Percentiles rank a stretch among this genome's conserved stretches.
Evolutionary conservation across 345 rosid species (phyloP).

Genomic region (Populus tremula): DNA sequence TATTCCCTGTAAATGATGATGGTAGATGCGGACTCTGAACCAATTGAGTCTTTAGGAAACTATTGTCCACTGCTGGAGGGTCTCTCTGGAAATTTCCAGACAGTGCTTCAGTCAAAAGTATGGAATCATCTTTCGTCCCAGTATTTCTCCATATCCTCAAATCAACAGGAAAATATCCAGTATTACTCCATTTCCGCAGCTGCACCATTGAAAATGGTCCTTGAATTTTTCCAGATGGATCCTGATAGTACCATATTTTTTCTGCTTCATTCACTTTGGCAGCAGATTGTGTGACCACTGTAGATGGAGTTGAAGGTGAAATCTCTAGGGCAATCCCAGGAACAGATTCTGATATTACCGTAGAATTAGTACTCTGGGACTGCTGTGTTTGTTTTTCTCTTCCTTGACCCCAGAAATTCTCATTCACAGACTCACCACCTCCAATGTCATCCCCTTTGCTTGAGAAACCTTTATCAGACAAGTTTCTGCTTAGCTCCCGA

Average conservation of each 20-base stretch:
- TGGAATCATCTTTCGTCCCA: constrained; percentile 64
- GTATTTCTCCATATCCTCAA: constrained; percentile 74
- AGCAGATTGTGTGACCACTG: constrained; percentile 36
- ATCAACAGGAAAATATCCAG: constrained; percentile 86
- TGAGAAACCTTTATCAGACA: constrained; percentile 54
- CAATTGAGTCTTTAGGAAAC: constrained; percentile 36
- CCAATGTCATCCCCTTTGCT: constrained; percentile 60
- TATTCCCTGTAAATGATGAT: constrained; percentile 24
- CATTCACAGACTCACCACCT: constrained; percentile 49
- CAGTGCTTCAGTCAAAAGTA: constrained; percentile 74
- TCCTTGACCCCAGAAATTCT: constrained; percentile 50
- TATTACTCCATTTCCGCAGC: constrained; percentile 90
- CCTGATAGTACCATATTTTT: constrained; percentile 89
- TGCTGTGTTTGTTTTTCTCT: constrained; percentile 58
- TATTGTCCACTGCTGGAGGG: constrained; percentile 33
- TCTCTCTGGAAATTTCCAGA: constrained; percentile 63
- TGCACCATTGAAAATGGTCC: constrained; percentile 95
- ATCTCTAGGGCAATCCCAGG: constrained; percentile 45
- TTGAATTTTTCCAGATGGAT: constrained; percentile 93
- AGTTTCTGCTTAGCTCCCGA: constrained; percentile 62
- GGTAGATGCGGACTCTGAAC: constrained; percentile 17
- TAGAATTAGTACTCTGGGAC: constrained; percentile 35
- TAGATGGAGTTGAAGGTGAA: constrained; percentile 35
- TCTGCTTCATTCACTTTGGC: constrained; percentile 67
- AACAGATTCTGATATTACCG: constrained; percentile 38